Evolutionary conservation across 805 yeast genomes (phyloP).

Genomic region (Candida manassasensis): DNA sequence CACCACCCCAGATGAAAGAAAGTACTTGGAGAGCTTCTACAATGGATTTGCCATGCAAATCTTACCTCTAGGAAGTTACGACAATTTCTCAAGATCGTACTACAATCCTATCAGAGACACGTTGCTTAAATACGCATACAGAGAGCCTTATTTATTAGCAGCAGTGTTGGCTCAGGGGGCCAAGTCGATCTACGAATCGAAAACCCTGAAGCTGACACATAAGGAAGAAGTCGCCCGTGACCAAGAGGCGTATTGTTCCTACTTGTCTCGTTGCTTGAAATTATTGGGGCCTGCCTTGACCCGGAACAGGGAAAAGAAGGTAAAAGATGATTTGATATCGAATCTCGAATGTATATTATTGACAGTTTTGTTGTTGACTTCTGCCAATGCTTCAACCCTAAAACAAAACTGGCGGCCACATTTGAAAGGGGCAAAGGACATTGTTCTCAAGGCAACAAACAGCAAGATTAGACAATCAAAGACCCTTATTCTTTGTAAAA

Average conservation of each 20-base stretch:
- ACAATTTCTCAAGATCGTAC: constrained; percentile 18
- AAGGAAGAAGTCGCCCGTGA: constrained; percentile 6
- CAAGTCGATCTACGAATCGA: constrained; percentile 38
- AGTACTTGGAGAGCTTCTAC: constrained; percentile 33
- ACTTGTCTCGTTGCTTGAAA: constrained; percentile 57
- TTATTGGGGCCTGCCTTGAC: constrained; percentile 46
- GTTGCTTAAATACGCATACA: constrained; percentile 52
- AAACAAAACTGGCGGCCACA: constrained; percentile 63
- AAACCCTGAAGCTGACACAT: constrained; percentile 13
- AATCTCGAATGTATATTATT: constrained; percentile 63
- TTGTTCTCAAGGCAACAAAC: constrained; percentile 40
- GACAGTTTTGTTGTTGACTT: constrained; percentile 60
- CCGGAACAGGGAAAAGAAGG: constrained; percentile 9
- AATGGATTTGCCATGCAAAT: constrained; percentile 31
- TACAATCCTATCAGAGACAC: constrained; percentile 59
- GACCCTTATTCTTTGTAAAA: constrained; percentile 48
- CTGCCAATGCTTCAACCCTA: constrained; percentile 52
- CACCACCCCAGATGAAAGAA: constrained; percentile 22
- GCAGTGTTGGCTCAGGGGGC: constrained; percentile 75
- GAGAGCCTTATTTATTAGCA: constrained; percentile 62
- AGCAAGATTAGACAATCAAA: constrained; percentile 26
- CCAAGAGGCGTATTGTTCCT: constrained; percentile 59
- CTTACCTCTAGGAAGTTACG: constrained; percentile 35
- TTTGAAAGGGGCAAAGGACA: constrained; percentile 57
- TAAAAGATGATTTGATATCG: constrained; percentile 15